Evolutionary conservation across 192 early-diverging fungal species (phyloP).

Genomic region (Coemansia nantahalensis): DNA sequence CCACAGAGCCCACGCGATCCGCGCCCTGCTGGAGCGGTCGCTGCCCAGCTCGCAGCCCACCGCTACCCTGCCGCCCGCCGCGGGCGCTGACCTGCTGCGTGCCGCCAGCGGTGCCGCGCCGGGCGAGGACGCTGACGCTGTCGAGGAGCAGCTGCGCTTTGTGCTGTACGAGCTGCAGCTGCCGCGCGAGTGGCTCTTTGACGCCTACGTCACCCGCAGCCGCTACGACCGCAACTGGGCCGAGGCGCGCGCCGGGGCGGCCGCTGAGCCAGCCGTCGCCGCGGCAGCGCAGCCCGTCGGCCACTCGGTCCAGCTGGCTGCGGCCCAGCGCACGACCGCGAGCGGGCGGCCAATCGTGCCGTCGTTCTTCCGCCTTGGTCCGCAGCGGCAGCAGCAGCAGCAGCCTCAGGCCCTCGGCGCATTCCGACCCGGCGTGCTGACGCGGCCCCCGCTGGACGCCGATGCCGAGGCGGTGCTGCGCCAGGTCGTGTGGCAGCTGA

Average conservation of each 20-base stretch:
- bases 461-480: slow-evolving; percentile 21
- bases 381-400: too few relatives aligned
- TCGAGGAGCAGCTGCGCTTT: slow-evolving; percentile 51
- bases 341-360: too few relatives aligned
- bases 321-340: background rate
- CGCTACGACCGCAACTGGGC: slow-evolving; percentile 52
- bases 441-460: background rate
- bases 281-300: background rate
- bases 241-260: background rate
- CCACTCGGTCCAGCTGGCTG: background rate
- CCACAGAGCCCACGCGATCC: slow-evolving; percentile 53
- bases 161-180: slow-evolving; percentile 58
- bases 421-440: too few relatives aligned
- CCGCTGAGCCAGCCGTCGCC: background rate
- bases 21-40: slow-evolving; percentile 27
- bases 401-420: too few relatives aligned
- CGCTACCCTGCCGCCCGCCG: slow-evolving; percentile 1
- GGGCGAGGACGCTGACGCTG: background rate
- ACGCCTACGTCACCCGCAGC: slow-evolving; percentile 47
- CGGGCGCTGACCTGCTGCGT: slow-evolving; percentile 12
- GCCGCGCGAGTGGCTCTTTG: slow-evolving; percentile 58
- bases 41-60: slow-evolving; percentile 20
- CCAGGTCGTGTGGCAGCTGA: slow-evolving; percentile 40
- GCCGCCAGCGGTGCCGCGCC: background rate
- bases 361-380: too few relatives aligned